Evolutionary conservation across 208 protist species (phyloP).

Genomic region (Crithidia acanthocephali): DNA sequence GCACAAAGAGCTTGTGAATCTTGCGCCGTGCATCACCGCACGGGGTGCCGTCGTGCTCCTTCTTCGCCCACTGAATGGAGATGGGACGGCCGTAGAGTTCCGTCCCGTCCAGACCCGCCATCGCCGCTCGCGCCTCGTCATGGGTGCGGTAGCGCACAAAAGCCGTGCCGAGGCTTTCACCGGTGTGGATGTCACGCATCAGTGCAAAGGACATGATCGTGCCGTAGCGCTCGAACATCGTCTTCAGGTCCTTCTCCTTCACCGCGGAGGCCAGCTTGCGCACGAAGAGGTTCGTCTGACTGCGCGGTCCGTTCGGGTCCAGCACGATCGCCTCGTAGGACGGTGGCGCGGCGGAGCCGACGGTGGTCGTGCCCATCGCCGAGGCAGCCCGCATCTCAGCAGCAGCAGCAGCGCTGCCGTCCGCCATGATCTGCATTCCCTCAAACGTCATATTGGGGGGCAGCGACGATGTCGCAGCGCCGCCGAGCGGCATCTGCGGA

Average conservation of each 20-base stretch:
- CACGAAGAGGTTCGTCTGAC: constrained; percentile 84
- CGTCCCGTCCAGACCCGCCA: constrained; percentile 53
- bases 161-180: constrained; percentile 77
- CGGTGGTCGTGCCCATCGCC: background rate
- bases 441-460: constrained; percentile 2
- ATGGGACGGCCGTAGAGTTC: constrained; percentile 58
- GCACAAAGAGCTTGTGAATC: constrained; percentile 86
- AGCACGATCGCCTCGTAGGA: constrained; percentile 57
- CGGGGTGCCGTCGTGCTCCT: constrained; percentile 81
- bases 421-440: constrained; percentile 20
- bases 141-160: constrained; percentile 81
- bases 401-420: background rate
- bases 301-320: constrained; percentile 62
- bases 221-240: constrained; percentile 66
- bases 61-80: constrained; percentile 82
- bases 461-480: background rate
- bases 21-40: constrained; percentile 64
- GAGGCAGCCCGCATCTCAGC: background rate
- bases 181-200: constrained; percentile 90
- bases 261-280: constrained; percentile 70
- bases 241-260: constrained; percentile 55
- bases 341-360: constrained; percentile 27
- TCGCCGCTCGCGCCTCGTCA: constrained; percentile 64
- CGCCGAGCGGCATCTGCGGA: constrained; percentile 8
- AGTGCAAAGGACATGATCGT: constrained; percentile 63